Evolutionary conservation across 169 alveolate species (phyloP).

Genomic region (Cryptosporidium canis): DNA sequence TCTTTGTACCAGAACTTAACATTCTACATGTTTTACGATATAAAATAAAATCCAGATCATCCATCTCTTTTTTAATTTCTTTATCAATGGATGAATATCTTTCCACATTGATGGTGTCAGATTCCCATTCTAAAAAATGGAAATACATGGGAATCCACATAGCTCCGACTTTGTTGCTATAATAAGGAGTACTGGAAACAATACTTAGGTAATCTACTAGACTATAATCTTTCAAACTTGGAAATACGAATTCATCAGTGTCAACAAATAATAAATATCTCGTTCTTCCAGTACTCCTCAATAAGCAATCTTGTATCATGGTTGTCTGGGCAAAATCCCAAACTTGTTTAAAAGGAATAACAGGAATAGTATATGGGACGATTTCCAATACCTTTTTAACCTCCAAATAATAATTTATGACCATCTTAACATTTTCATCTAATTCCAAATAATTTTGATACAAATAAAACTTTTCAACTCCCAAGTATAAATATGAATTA

Average conservation of each 20-base stretch:
- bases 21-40: slow-evolving; percentile 61
- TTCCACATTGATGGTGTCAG: background rate
- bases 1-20: slow-evolving; percentile 40
- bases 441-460: slow-evolving; percentile 40
- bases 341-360: slow-evolving; percentile 60
- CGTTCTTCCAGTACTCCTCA: slow-evolving; percentile 11
- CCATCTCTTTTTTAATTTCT: background rate
- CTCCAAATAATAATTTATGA: slow-evolving; percentile 23
- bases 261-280: slow-evolving; percentile 51
- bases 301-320: slow-evolving; percentile 65
- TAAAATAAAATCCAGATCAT: slow-evolving; percentile 2
- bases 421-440: slow-evolving; percentile 6
- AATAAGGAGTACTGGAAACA: background rate
- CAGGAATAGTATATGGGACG: slow-evolving; percentile 37
- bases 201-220: background rate
- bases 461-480: slow-evolving; percentile 2
- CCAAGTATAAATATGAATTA: slow-evolving; percentile 21
- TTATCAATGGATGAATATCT: slow-evolving; percentile 6
- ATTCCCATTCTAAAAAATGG: slow-evolving; percentile 64
- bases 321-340: slow-evolving; percentile 69
- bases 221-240: background rate
- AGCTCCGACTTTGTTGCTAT: slow-evolving; percentile 40
- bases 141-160: slow-evolving; percentile 69
- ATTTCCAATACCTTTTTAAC: background rate
- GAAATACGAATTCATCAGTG: slow-evolving; percentile 58